These are phyloP conservation scores for Suillus fuscotomentosus DNA, from an alignment of 768 basidiomycete species.

Conservation along the genomic window DNA sequence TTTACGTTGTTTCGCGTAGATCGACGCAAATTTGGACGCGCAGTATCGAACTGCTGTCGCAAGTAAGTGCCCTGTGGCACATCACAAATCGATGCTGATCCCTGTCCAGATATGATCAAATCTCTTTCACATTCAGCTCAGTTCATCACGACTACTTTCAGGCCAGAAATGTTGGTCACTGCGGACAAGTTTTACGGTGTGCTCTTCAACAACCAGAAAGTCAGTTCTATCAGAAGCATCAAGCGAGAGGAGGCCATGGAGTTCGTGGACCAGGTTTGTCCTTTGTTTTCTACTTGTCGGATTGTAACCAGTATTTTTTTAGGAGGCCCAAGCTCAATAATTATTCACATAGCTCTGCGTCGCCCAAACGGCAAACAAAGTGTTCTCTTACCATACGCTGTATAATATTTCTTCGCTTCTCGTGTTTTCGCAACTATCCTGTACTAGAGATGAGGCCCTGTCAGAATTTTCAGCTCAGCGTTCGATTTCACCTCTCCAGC, in stretches of 20 bases:
- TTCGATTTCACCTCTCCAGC: no score
- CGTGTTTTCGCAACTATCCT: neutral
- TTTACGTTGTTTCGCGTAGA: conserved; percentile 40
- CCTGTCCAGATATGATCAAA: conserved; percentile 72
- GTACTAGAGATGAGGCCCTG: neutral
- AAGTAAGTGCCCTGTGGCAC: conserved; percentile 48
- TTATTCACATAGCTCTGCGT: neutral
- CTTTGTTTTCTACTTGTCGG: neutral
- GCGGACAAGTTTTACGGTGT: conserved; percentile 99
- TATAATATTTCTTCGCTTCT: neutral
- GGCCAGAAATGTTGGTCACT: conserved; percentile 93
- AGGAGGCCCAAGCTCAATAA: conserved; percentile 52
- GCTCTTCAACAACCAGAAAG: conserved; percentile 92
- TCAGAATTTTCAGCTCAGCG: no score
- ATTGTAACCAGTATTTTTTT: conserved; percentile 4
- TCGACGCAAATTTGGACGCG: conserved; percentile 96
- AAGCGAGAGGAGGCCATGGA: conserved; percentile 89
- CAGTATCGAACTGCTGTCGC: conserved; percentile 98
- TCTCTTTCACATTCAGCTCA: conserved; percentile 85
- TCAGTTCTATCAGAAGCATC: conserved; percentile 86
- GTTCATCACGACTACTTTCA: conserved; percentile 98
- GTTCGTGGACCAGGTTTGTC: conserved; percentile 83
- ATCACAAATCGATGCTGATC: conserved; percentile 18
- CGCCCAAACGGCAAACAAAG: neutral
- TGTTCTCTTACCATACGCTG: neutral